Percentiles rank a stretch among this genome's conserved stretches.
These are phyloP conservation scores for Saccharomycopsis selenospora DNA, from an alignment of 805 yeast genomes.

Conservation along the genomic window DNA sequence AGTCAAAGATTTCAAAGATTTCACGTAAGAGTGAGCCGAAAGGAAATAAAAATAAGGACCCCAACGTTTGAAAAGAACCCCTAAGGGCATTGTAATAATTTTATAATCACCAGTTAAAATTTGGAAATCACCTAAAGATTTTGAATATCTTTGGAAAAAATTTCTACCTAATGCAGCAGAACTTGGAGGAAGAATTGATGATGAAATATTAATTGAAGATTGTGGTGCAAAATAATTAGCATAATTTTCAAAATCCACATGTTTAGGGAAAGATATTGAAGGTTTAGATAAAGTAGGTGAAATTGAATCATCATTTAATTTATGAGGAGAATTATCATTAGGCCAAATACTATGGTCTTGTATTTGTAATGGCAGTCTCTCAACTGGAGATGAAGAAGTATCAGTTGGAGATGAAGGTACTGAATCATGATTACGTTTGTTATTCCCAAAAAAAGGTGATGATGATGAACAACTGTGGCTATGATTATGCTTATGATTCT, in stretches of 20 bases:
- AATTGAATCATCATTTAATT: background rate
- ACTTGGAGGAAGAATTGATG: constrained; percentile 66
- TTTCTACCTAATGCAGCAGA: constrained; percentile 74
- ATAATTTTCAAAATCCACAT: constrained; percentile 52
- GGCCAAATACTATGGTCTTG: too few relatives aligned
- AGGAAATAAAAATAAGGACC: constrained; percentile 61
- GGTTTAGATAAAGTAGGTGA: background rate
- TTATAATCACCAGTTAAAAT: constrained; percentile 65
- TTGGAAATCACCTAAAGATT: constrained; percentile 62
- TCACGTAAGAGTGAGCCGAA: constrained; percentile 56
- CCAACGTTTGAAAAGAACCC: constrained; percentile 66
- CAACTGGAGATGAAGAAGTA: background rate
- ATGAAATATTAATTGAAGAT: constrained; percentile 38
- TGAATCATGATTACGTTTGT: too few relatives aligned
- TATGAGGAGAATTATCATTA: too few relatives aligned
- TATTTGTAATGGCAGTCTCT: too few relatives aligned
- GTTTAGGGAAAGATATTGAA: background rate
- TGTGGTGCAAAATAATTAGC: constrained; percentile 73
- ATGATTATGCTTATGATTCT: too few relatives aligned
- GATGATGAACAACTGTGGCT: too few relatives aligned
- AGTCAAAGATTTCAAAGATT: constrained; percentile 31
- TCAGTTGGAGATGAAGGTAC: too few relatives aligned
- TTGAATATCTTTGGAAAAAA: constrained; percentile 62
- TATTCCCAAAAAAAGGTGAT: too few relatives aligned
- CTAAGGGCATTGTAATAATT: constrained; percentile 53